phyloP scores from a whole-genome alignment of 2,329 filamentous ascomycete species.

The Aureobasidium sp. region DNA sequence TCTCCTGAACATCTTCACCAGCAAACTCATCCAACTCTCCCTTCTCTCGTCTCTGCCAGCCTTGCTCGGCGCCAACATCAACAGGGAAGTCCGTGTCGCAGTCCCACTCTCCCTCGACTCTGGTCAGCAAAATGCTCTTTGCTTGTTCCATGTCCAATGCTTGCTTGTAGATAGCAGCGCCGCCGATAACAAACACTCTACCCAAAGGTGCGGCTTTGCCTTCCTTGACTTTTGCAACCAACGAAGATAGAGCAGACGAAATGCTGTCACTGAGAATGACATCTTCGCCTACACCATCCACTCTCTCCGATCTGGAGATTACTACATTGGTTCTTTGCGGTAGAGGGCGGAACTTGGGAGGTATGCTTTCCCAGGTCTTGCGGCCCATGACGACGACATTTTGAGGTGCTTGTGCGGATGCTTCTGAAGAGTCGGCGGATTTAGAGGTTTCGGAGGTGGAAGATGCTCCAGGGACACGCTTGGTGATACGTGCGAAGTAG shows the following conservation, averaged over 20 bases:
- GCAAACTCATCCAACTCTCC: constrained; percentile 54
- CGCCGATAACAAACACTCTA: constrained; percentile 80
- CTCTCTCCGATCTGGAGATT: constrained; percentile 47
- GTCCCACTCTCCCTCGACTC: constrained; percentile 59
- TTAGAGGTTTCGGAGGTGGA: background rate
- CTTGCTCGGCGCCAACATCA: constrained; percentile 35
- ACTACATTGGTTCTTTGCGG: constrained; percentile 75
- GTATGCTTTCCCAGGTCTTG: constrained; percentile 93
- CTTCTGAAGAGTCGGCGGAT: background rate
- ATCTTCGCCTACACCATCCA: constrained; percentile 28
- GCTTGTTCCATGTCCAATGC: constrained; percentile 54
- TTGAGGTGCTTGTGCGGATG: constrained; percentile 13
- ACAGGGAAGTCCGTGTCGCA: constrained; percentile 69
- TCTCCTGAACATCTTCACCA: constrained; percentile 54
- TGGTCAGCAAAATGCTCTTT: constrained; percentile 60
- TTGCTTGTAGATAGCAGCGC: constrained; percentile 72
- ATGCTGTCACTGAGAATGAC: constrained; percentile 29
- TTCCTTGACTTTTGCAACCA: constrained; percentile 16
- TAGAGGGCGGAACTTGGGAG: constrained; percentile 67
- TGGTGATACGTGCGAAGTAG: constrained; percentile 88
- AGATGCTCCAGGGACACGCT: constrained; percentile 44
- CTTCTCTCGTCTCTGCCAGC: constrained; percentile 48
- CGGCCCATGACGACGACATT: constrained; percentile 90
- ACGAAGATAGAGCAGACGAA: constrained; percentile 24
- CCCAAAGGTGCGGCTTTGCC: constrained; percentile 31